A percentile compares a stretch with the other conserved stretches of the same genome.
Evolutionary conservation across 352 stramenopile species (phyloP).

Genomic region (Pythium dissotocum): DNA sequence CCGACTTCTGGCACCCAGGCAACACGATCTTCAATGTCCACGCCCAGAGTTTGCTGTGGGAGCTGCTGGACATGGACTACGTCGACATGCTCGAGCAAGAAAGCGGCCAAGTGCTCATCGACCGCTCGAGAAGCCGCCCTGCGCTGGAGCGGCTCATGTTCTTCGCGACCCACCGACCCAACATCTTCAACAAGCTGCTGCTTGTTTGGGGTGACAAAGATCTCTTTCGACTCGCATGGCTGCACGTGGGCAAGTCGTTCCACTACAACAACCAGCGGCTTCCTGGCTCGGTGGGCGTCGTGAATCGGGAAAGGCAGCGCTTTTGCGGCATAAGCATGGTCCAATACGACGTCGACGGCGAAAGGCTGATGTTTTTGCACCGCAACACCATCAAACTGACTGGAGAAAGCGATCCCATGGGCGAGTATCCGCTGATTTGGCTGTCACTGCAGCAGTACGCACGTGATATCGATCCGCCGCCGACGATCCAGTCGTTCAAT

Average conservation of each 20-base stretch:
- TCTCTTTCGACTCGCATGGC: conserved; percentile 34
- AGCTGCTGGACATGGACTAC: conserved; percentile 30
- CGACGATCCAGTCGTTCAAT: conserved; percentile 58
- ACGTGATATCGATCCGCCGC: conserved; percentile 21
- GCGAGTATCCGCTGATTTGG: conserved; percentile 42
- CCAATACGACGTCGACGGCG: conserved; percentile 30
- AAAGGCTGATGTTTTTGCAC: conserved; percentile 30
- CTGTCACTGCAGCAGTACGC: conserved; percentile 45
- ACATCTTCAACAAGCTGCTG: conserved; percentile 26
- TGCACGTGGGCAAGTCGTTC: conserved; percentile 19
- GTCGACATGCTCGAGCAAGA: conserved; percentile 40
- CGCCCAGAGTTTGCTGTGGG: conserved; percentile 34
- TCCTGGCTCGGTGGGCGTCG: conserved; percentile 26
- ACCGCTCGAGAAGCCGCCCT: conserved; percentile 14
- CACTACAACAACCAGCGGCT: conserved; percentile 28
- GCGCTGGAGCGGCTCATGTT: conserved; percentile 30
- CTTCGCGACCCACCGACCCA: conserved; percentile 23
- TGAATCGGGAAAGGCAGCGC: conserved; percentile 18
- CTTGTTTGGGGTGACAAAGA: conserved; percentile 40
- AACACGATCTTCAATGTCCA: conserved; percentile 44
- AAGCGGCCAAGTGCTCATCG: conserved; percentile 32
- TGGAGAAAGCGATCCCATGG: conserved; percentile 22
- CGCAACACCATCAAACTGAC: conserved; percentile 60
- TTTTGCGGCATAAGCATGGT: conserved; percentile 39
- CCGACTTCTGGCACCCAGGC: conserved; percentile 38